These are phyloP conservation scores for Silene coronaria DNA, from an alignment of 179 eudicot genomes.

Conservation along the genomic window DNA sequence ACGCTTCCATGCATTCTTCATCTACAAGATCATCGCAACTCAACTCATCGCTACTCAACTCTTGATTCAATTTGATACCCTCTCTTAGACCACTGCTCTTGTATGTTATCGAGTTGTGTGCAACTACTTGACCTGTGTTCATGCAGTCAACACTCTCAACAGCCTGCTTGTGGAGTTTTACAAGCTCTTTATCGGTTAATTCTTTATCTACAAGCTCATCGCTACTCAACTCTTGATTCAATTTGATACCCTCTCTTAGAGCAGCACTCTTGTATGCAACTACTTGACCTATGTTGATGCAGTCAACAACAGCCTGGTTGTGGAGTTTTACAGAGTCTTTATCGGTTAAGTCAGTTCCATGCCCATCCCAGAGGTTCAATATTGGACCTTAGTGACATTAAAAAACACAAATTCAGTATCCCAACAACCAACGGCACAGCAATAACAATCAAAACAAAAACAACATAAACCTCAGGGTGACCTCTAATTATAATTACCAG, in stretches of 20 bases:
- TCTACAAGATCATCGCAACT: slow-evolving; percentile 21
- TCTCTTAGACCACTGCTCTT: not conserved
- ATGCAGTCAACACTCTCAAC: slow-evolving; percentile 16
- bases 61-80: slow-evolving; percentile 21
- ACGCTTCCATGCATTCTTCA: slow-evolving; percentile 33
- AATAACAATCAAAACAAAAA: not conserved
- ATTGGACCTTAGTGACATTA: slow-evolving; percentile 13
- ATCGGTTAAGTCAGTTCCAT: not conserved
- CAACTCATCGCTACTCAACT: slow-evolving; percentile 21
- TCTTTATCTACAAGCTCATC: slow-evolving; percentile 22
- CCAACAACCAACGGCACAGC: not conserved
- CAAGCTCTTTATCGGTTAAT: not conserved
- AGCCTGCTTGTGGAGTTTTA: slow-evolving; percentile 9
- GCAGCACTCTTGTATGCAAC: not conserved
- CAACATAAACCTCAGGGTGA: no score
- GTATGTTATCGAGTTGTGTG: slow-evolving; percentile 5
- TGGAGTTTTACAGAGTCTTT: not conserved
- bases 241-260: slow-evolving; percentile 15
- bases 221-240: slow-evolving; percentile 19
- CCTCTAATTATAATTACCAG: no score
- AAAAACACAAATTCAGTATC: slow-evolving; percentile 1
- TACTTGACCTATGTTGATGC: slow-evolving; percentile 10
- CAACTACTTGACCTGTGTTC: slow-evolving; percentile 10
- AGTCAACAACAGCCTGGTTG: slow-evolving; percentile 18
- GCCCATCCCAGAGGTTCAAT: not conserved